phyloP scores from a whole-genome alignment of 177 flowering plant species.

The Tripterygium wilfordii region DNA sequence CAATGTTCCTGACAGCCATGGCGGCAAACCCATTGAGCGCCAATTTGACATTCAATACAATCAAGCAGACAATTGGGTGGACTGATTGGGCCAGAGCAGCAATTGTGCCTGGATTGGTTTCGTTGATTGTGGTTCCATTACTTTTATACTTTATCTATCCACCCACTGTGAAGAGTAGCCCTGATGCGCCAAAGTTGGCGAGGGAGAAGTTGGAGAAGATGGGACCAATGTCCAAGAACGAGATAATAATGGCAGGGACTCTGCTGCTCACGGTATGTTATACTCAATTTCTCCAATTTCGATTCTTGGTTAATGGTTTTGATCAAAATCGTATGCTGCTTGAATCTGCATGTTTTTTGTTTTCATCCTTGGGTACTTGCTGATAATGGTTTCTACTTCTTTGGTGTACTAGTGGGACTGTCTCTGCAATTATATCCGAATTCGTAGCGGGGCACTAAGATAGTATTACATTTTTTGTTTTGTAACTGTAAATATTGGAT shows the following conservation, averaged over 20 bases:
- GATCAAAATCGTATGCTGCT: no score
- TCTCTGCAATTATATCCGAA: no score
- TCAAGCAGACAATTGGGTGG: slow-evolving; percentile 78
- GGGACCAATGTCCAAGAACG: slow-evolving; percentile 94
- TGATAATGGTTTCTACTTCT: no score
- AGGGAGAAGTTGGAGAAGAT: slow-evolving; percentile 81
- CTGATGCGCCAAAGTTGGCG: slow-evolving; percentile 91
- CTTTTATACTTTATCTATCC: slow-evolving; percentile 79
- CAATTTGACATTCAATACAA: slow-evolving; percentile 54
- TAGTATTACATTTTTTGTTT: no score
- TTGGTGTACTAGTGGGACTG: no score
- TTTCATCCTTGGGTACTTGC: no score
- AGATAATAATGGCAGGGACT: slow-evolving; percentile 82
- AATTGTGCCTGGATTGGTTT: slow-evolving; percentile 81
- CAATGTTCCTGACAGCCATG: slow-evolving; percentile 96
- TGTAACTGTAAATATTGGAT: no score
- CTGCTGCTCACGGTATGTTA: slow-evolving; percentile 73
- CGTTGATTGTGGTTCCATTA: slow-evolving; percentile 75
- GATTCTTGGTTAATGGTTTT: background rate
- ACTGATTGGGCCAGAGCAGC: slow-evolving; percentile 95
- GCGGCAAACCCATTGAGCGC: slow-evolving; percentile 95
- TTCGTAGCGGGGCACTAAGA: no score
- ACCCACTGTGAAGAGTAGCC: slow-evolving; percentile 78
- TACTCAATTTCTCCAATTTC: background rate
- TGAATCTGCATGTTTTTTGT: no score